Evolutionary conservation across 192 early-diverging fungal genomes (phyloP).

Genomic region (Spinellus fusiger): DNA sequence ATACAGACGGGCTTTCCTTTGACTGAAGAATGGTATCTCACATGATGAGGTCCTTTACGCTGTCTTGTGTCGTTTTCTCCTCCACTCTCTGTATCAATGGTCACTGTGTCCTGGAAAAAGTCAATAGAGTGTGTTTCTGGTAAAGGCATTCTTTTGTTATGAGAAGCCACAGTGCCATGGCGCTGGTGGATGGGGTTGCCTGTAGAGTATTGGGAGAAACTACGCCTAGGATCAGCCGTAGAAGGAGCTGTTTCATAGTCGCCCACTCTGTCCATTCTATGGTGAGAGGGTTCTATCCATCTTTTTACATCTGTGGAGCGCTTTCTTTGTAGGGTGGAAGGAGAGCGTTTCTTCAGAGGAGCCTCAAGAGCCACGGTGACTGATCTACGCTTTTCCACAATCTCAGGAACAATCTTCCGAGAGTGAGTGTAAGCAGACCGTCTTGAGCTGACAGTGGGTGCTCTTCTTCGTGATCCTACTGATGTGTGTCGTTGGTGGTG

Average conservation of each 20-base stretch:
- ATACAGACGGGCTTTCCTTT: slow-evolving; percentile 8
- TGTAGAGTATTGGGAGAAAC: background rate
- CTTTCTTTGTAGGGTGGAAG: slow-evolving; percentile 7
- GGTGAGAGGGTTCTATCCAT: slow-evolving; percentile 12
- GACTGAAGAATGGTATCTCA: slow-evolving; percentile 16
- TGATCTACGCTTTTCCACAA: too few species aligned
- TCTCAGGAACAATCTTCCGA: slow-evolving; percentile 2
- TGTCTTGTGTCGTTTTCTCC: background rate
- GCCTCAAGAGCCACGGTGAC: slow-evolving; percentile 7
- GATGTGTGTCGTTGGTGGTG: background rate
- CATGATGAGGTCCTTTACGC: background rate
- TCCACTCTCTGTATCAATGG: background rate
- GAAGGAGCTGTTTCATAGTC: too few species aligned
- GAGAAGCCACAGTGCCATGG: background rate
- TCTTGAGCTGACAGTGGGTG: background rate
- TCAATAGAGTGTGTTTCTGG: slow-evolving; percentile 5
- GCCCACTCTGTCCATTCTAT: background rate
- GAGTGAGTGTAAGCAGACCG: background rate
- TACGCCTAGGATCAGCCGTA: too few species aligned
- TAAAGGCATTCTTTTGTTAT: too few species aligned
- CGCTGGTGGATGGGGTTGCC: background rate
- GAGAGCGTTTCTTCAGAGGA: background rate
- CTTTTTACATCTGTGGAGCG: slow-evolving; percentile 19
- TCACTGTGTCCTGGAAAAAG: slow-evolving; percentile 14
- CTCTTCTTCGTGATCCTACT: background rate